Conservation (phyloP, 1,284 basidiomycete species). For the Grifola frondosa region DNA sequence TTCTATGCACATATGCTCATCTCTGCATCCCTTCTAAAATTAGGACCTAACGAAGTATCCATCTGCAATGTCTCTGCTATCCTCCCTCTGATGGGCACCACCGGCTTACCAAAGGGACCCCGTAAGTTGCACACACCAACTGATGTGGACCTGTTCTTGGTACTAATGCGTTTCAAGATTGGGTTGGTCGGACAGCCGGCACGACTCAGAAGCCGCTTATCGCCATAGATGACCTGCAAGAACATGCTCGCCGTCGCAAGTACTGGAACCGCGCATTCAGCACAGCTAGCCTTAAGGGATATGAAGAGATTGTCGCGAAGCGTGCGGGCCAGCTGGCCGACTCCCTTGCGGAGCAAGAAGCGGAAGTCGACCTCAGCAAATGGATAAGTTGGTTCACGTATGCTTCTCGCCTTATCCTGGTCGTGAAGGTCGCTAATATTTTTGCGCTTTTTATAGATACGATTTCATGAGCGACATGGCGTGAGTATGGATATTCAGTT, state of each 20-base stretch:
- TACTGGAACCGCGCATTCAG: slow-evolving; percentile 55
- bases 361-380: slow-evolving; percentile 39
- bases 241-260: slow-evolving; percentile 48
- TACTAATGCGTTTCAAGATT: slow-evolving; percentile 1
- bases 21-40: too few species aligned
- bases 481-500: slow-evolving; percentile 35
- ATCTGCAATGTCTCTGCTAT: slow-evolving; percentile 15
- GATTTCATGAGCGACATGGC: slow-evolving; percentile 66
- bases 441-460: slow-evolving; percentile 33
- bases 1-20: too few species aligned
- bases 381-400: slow-evolving; percentile 56
- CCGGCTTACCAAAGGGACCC: too few species aligned
- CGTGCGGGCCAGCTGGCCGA: slow-evolving; percentile 41
- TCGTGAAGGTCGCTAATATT: slow-evolving; percentile 4
- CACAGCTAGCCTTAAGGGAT: slow-evolving; percentile 49
- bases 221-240: slow-evolving; percentile 31
- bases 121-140: neutral
- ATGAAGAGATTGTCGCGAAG: slow-evolving; percentile 43
- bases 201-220: slow-evolving; percentile 16
- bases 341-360: slow-evolving; percentile 35
- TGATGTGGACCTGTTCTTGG: neutral
- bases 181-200: slow-evolving; percentile 6
- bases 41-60: slow-evolving; percentile 27
- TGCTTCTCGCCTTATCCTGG: slow-evolving; percentile 20
- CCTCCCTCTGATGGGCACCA: too few species aligned